Base-by-base conservation (phyloP, 2,329 filamentous ascomycete species). In the Diaporthe nobilis region DNA sequence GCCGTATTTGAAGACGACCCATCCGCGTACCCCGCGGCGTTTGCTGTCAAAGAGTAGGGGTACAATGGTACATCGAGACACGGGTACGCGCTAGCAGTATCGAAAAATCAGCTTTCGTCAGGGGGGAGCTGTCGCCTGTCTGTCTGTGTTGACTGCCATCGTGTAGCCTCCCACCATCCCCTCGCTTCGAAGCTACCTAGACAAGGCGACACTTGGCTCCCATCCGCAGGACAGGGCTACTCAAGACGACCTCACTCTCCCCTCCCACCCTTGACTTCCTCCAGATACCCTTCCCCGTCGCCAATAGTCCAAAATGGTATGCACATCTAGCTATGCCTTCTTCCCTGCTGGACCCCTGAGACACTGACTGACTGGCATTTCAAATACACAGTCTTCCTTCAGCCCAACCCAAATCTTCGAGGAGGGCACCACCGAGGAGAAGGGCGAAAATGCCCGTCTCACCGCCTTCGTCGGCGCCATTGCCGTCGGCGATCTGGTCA, bases 401-500 rank as follows among this genome's bases (percentile, higher is more conserved):
- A 97, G 95, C 87, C 96, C 96, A 82, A 98, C 95, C 78, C 96
- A 98, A 87, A 98, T 98, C 89, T 98, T 98, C 87, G 95, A 95
- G 82, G 95, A 98, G 86, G 96, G 97, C 84, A 97, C 97, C 80
- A 97, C 94, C 75, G 95, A 98, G 87, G 96, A 98, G 88, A 98
- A 98, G 89, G 97, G 97, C 82, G 96, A 98, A 89, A 98, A 98
- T 94, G 96, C 97, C 82, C 95, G 96, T 91, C 93, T 98, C 81
- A 94, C 95, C n/a, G 96, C 96, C 79, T 99, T 99, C 82, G 96
- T 99, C 74, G 97, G 97, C 81, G 97, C 97, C 84, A 99, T 99
- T 83, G 97, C 97, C 74, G 97, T 99, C 63, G 97, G 97, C 72
- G 97, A 99, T 82, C 87, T 99, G 80, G 97, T 99, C 72, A 99